Conservation (phyloP, 164 flowering plant genomes). For the Annona cherimola region DNA sequence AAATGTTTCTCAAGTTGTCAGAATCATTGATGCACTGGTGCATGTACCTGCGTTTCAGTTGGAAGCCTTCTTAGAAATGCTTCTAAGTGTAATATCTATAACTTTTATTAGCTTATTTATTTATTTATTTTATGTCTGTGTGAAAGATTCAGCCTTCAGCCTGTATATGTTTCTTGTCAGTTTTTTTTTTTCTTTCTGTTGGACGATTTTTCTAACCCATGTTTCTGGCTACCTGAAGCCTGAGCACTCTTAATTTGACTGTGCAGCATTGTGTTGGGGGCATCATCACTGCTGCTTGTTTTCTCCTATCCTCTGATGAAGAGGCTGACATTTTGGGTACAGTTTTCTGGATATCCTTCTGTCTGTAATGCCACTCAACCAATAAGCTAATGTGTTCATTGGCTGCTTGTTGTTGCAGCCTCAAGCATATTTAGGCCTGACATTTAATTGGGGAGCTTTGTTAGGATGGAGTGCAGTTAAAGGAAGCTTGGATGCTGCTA, state of each 20-base stretch:
- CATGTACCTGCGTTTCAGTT: neutral
- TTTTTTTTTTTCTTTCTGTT: neutral
- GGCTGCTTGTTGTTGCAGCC: conserved; percentile 48
- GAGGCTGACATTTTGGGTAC: conserved; percentile 97
- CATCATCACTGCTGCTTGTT: conserved; percentile 90
- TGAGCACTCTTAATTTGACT: neutral
- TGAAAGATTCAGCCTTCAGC: neutral
- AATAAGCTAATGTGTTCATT: neutral
- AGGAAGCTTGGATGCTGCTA: conserved; percentile 76
- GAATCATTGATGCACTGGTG: neutral
- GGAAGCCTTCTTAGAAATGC: neutral
- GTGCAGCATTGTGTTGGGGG: conserved; percentile 50
- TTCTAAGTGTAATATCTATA: neutral
- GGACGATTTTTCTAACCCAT: neutral
- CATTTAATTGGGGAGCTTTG: conserved; percentile 98
- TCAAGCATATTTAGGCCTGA: conserved; percentile 92
- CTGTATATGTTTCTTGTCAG: neutral
- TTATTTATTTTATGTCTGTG: neutral
- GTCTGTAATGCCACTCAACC: neutral
- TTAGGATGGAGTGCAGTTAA: conserved; percentile 90
- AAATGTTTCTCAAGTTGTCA: neutral
- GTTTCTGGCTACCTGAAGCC: neutral
- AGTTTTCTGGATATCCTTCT: neutral
- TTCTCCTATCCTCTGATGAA: conserved; percentile 98
- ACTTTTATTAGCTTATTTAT: too few species aligned